These are phyloP conservation scores for Phaeosphaeria sp. DNA, from an alignment of 2,329 filamentous ascomycete genomes.

Conservation along the genomic window DNA sequence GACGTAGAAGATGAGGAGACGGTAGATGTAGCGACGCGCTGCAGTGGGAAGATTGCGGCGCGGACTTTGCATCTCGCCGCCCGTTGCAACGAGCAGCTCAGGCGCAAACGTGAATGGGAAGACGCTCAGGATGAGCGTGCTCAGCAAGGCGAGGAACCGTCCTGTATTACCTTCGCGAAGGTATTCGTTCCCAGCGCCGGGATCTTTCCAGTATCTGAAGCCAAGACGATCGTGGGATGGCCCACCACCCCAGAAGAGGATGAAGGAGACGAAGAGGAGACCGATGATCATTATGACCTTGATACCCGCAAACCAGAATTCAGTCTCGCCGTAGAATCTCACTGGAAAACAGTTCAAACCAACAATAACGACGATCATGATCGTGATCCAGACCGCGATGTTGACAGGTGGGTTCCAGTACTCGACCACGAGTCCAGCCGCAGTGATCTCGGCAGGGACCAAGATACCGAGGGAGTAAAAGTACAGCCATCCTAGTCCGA, in stretches of 20 bases:
- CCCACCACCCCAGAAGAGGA: slow-evolving; percentile 65
- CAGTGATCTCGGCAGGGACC: slow-evolving; percentile 44
- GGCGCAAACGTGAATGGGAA: slow-evolving; percentile 65
- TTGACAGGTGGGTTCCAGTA: slow-evolving; percentile 46
- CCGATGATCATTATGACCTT: slow-evolving; percentile 50
- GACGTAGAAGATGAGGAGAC: slow-evolving; percentile 69
- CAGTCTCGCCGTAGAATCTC: slow-evolving; percentile 46
- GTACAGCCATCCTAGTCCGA: slow-evolving; percentile 36
- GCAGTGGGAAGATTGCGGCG: slow-evolving; percentile 67
- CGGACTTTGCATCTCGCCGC: slow-evolving; percentile 65
- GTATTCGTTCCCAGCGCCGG: slow-evolving; percentile 59
- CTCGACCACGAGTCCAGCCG: slow-evolving; percentile 46
- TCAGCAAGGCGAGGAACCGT: slow-evolving; percentile 61
- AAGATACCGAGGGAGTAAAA: slow-evolving; percentile 40
- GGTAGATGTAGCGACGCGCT: slow-evolving; percentile 66
- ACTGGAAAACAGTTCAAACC: slow-evolving; percentile 47
- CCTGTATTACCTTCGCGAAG: slow-evolving; percentile 56
- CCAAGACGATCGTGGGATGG: slow-evolving; percentile 61
- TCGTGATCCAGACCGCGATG: slow-evolving; percentile 45
- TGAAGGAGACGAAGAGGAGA: slow-evolving; percentile 60
- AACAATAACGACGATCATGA: slow-evolving; percentile 45
- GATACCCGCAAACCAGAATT: slow-evolving; percentile 44
- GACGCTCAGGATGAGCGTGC: slow-evolving; percentile 58
- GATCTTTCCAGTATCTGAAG: slow-evolving; percentile 65
- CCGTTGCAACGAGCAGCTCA: slow-evolving; percentile 57